Evolutionary conservation across 805 yeast species (phyloP).

Genomic region (Kodamaea fukazawae): DNA sequence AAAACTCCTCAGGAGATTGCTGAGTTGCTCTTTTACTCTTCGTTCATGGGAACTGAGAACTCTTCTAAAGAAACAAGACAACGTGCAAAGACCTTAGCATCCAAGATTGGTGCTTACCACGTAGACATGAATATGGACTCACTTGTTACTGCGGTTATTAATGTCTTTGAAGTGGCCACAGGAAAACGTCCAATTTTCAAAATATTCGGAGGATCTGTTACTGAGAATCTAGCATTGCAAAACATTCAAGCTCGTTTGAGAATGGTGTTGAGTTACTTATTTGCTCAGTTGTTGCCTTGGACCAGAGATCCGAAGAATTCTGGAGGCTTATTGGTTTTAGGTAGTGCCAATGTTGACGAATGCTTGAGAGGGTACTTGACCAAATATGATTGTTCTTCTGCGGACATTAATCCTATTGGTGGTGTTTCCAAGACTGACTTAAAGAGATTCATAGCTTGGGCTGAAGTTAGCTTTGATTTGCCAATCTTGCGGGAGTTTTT

Average conservation of each 20-base stretch:
- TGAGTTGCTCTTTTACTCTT: constrained; percentile 73
- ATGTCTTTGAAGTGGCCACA: constrained; percentile 82
- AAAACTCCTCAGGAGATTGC: constrained; percentile 73
- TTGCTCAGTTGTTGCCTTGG: constrained; percentile 96
- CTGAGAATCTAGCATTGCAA: constrained; percentile 91
- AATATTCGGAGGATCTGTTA: constrained; percentile 88
- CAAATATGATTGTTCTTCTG: constrained; percentile 95
- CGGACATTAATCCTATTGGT: constrained; percentile 98
- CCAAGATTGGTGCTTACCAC: constrained; percentile 81
- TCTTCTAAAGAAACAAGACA: constrained; percentile 83
- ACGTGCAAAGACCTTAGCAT: constrained; percentile 77
- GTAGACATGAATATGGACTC: constrained; percentile 89
- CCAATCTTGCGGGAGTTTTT: constrained; percentile 79
- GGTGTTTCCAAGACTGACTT: constrained; percentile 94
- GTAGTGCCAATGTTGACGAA: constrained; percentile 97
- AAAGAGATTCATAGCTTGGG: constrained; percentile 80
- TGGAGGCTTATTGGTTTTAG: constrained; percentile 85
- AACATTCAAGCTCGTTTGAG: constrained; percentile 94
- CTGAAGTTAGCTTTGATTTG: constrained; percentile 62
- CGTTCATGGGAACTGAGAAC: constrained; percentile 94
- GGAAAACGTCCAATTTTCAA: constrained; percentile 87
- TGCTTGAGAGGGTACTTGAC: constrained; percentile 93
- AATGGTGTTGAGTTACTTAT: constrained; percentile 90
- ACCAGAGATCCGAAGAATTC: constrained; percentile 59
- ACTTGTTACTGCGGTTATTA: constrained; percentile 68